Base-by-base conservation (phyloP, 176 grass and related monocot species). In the Neostapfia colusana region DNA sequence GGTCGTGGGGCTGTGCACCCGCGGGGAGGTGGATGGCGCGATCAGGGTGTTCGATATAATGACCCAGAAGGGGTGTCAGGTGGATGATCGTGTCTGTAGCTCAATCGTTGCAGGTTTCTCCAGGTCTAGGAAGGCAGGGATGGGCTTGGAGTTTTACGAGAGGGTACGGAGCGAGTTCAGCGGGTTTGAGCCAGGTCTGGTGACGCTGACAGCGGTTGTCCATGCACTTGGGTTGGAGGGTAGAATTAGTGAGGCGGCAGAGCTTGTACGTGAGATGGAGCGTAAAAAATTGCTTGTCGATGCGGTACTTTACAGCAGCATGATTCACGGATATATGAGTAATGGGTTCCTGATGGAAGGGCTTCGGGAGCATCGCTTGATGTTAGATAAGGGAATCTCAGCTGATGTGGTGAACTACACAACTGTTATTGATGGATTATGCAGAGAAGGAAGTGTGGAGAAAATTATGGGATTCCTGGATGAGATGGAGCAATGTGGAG, bases 371-470 rank as follows among this genome's bases (percentile, higher is more conserved):
- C 78, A 92, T 59, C 59, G 51, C 4, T 24, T 34, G 46, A 96
- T 92, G 89, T 37, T 88, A 73, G 72, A 92, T 23, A 92, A 87
- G 41, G 85, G 88, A 18, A 83, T 90, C 44, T 4, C 43, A 26
- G 83, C 83, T 0, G 90, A 91, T 81, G 80, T 84, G 27, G 81
- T 97, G 73, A 85, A 74, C 64, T 97, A 89, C 63, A 93, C 86
- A 58, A 85, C 43, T 83, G 75, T 89, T 61, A 79, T 93, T 26
- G 74, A 87, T 89, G 86, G 86, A 15, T 66, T 97, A 5, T 93
- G 94, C 78, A 85, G 83, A 63, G 81, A 88, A 81, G 88, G 91
- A 8, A 93, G 70, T 31, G 81, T 93, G 66, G 88, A 97, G n/a
- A 93, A 89, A 83, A 88, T 87, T 36, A 83, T 86, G 55, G 94